Base-by-base conservation (phyloP, 2,329 filamentous ascomycete species). In the Tetracladium maxilliforme region DNA sequence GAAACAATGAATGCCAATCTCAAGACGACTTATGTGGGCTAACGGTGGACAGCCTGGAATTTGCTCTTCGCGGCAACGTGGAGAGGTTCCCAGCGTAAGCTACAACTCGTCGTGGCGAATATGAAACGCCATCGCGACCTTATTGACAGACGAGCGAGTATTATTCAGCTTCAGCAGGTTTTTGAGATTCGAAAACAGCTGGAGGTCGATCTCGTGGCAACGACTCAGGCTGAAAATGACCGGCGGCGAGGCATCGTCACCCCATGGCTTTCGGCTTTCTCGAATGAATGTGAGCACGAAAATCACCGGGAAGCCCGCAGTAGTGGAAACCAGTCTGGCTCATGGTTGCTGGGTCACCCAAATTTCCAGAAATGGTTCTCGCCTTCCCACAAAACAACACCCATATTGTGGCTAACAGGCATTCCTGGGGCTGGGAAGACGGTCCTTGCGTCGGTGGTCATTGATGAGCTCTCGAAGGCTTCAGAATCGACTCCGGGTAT, bases 21-120 rank as follows among this genome's bases (percentile, higher is more conserved):
- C 12, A 14, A 14, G 27, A 13, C 20, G n/a, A 6, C 19, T 3
- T 8, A 9, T 6, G 12, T 9, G 8, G 11, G 20, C 16, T 28
- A 30, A 33, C 13, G n/a, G 11, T 24, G 28, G 13, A 9, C 21
- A 47, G 44, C 35, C 19, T 47, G 44, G 40, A 39, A 39, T 23
- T 33, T 44, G 16, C 4, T 52, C 4, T 50, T 52, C 23, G 30
- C 36, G 23, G 34, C 46, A 4, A 34, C 35, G 9, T 52, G 48
- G 48, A 41, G 37, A 24, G 36, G 37, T 7, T 51, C 49, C 25
- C 26, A 30, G 5, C 28, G 36, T 8, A 31, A 33, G 7, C 43
- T 51, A 22, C 22, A 36, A 7, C 34, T 37, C 6, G 38, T 53
- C 15, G 32, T 42, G 10, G 31, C 40, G 10, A 40, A 44, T 27